Percentiles rank a stretch among this genome's conserved stretches.
phyloP scores from a whole-genome alignment of 176 grass and related monocot species.

The Pharus latifolius region DNA sequence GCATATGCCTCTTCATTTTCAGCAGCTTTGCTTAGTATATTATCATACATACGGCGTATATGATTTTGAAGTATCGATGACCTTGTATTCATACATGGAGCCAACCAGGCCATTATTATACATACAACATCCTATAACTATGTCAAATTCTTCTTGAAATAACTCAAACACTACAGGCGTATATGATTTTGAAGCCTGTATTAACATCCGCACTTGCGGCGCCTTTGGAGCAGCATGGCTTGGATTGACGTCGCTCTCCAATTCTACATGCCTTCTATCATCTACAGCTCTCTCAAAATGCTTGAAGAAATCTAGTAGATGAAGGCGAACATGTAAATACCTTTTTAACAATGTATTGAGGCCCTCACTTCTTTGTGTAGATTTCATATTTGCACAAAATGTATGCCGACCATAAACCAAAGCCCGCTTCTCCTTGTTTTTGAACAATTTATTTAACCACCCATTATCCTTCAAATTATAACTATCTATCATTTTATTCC shows the following conservation, averaged over 20 bases:
- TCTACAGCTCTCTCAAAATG: conserved; percentile 35
- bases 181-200: conserved; percentile 34
- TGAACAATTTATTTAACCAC: conserved; percentile 21
- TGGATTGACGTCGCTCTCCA: conserved; percentile 32
- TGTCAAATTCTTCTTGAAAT: conserved; percentile 41
- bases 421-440: conserved; percentile 22
- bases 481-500: background rate
- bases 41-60: background rate
- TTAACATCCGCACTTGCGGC: conserved; percentile 35
- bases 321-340: conserved; percentile 17
- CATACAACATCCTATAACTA: conserved; percentile 43
- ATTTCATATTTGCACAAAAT: conserved; percentile 25
- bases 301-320: conserved; percentile 43
- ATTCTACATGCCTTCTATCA: conserved; percentile 34
- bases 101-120: background rate
- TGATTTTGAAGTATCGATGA: conserved; percentile 21
- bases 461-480: conserved; percentile 22
- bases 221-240: conserved; percentile 36
- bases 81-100: conserved; percentile 24
- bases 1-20: background rate
- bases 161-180: conserved; percentile 43
- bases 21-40: background rate
- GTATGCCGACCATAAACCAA: conserved; percentile 5
- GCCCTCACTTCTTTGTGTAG: conserved; percentile 21
- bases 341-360: conserved; percentile 34